Evolutionary conservation across 495 filamentous ascomycete genomes (phyloP).

Genomic region (Trichoderma reesei): DNA sequence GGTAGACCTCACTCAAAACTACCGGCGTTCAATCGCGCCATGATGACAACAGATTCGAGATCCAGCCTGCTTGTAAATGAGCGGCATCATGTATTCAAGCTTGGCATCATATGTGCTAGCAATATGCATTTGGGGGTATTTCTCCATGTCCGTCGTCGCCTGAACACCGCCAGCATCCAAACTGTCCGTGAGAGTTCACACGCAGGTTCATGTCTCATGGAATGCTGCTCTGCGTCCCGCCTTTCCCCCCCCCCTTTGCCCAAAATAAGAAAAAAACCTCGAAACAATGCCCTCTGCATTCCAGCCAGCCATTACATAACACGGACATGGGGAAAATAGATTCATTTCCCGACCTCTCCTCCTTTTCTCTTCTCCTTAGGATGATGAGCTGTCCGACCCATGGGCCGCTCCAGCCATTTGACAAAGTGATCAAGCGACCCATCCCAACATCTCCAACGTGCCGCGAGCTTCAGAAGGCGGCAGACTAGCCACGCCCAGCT

Average conservation of each 20-base stretch:
- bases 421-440: slow-evolving; percentile 19
- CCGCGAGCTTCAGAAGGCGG: slow-evolving; percentile 48
- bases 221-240: too few relatives aligned
- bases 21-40: too few relatives aligned
- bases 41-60: too few relatives aligned
- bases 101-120: not conserved
- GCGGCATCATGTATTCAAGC: not conserved
- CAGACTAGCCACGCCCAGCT: slow-evolving; percentile 55
- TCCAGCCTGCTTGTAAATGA: too few relatives aligned
- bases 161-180: slow-evolving; percentile 3
- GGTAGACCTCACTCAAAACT: too few relatives aligned
- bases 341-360: too few relatives aligned
- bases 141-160: not conserved
- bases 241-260: not conserved
- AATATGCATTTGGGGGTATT: not conserved
- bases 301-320: not conserved
- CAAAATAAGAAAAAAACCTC: too few relatives aligned
- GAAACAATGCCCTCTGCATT: not conserved
- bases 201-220: not conserved
- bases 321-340: too few relatives aligned
- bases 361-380: too few relatives aligned
- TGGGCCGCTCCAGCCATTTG: too few relatives aligned
- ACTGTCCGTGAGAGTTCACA: not conserved
- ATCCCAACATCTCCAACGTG: slow-evolving; percentile 54
- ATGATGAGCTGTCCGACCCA: too few relatives aligned